Base-by-base conservation (phyloP, 139 green algal species). In the Helicosporidium sp. region DNA sequence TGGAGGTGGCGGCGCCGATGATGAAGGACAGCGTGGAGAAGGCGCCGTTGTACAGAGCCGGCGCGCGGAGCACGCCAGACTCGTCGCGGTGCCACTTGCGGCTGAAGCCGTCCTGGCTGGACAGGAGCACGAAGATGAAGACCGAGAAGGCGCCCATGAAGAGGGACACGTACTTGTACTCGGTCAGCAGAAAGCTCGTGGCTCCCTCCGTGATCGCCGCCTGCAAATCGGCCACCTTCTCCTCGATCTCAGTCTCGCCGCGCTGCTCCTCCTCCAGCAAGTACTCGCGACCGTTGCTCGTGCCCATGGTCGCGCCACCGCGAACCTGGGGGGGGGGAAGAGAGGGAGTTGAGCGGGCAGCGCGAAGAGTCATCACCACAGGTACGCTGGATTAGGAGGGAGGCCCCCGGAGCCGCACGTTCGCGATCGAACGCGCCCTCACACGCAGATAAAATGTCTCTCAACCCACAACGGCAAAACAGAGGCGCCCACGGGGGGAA, bases 21-120 rank as follows among this genome's bases (percentile, higher is more conserved):
- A 91, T 48, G 70, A 97, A 97, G 46, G 88, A 62, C 16, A 96
- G 66, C 20, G 73, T 86, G 35, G 80, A 92, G 78, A 96, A 96
- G 22, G 80, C 60, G 35, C 78, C 84, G 61, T 87, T 91, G 59
- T 72, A 74, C 12, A 93, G 39, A 24, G 63, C 64, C 25, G 75
- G 75, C 13, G 64, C 50, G 19, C 62, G 55, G 2, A 62, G 62
- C 35, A 75, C 58, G 40, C 75, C 75, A 19, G 71, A 39, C 10
- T 64, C 55, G 48, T 68, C 78, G 17, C 56, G 57, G 16, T 69
- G 47, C 64, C 61, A 74, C 54, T 85, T 69, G 20, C 68, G 75
- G 16, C 49, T 61, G 37, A 92, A 80, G 20, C 65, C 69, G 41
- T 80, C 70, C 55, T 80, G 55, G 28, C 72, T 83, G 52, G 66